Evolutionary conservation across 805 yeast species (phyloP).

Genomic region (Saccharomycopsis malanga): DNA sequence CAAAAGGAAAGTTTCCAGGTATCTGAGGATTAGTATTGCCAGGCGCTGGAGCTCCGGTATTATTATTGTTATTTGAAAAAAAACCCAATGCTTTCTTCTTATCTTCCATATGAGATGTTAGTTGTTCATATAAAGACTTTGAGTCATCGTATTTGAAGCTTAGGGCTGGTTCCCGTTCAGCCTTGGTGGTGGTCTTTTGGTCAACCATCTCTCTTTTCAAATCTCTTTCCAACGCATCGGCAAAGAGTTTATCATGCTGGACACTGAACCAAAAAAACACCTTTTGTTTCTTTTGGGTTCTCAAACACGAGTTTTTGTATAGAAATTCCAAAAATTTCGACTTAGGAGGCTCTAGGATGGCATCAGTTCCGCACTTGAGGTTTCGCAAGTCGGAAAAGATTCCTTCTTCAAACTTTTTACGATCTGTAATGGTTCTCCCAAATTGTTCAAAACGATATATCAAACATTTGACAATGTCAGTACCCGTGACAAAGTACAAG

Average conservation of each 20-base stretch:
- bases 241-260: conserved; percentile 85
- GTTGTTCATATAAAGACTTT: conserved; percentile 46
- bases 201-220: conserved; percentile 62
- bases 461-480: conserved; percentile 90
- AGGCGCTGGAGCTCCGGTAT: neutral
- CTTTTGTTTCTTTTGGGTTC: conserved; percentile 95
- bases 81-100: conserved; percentile 24
- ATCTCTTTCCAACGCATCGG: conserved; percentile 91
- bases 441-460: conserved; percentile 83
- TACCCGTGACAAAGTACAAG: conserved; percentile 85
- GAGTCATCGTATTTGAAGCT: conserved; percentile 62
- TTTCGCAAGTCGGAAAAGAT: conserved; percentile 85
- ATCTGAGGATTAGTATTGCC: neutral
- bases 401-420: conserved; percentile 96
- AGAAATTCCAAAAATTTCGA: conserved; percentile 78
- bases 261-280: conserved; percentile 96
- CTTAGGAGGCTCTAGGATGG: conserved; percentile 80
- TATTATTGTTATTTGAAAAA: neutral
- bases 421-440: conserved; percentile 76
- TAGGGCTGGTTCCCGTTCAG: conserved; percentile 71
- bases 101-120: conserved; percentile 34
- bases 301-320: conserved; percentile 76
- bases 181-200: conserved; percentile 64
- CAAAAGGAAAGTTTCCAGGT: neutral
- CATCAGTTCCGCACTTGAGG: conserved; percentile 79